Percentiles rank a stretch among this genome's conserved stretches.
Conservation (phyloP, 2,329 filamentous ascomycete species). For the Exophiala sp. region DNA sequence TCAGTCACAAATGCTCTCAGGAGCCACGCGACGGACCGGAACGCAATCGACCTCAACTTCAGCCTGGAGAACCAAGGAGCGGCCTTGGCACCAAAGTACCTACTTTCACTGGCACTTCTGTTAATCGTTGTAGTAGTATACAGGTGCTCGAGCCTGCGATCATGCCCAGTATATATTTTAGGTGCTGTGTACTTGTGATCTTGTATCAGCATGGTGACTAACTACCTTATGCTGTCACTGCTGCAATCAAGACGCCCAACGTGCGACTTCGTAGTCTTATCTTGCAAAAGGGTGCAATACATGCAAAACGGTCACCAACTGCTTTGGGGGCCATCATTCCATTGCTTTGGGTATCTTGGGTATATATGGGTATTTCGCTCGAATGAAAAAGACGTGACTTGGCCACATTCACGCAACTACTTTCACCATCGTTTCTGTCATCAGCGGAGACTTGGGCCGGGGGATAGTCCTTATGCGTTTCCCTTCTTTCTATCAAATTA, state of each 20-base stretch:
- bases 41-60: neutral
- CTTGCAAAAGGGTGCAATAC: constrained; percentile 1
- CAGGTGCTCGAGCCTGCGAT: too few species aligned
- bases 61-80: neutral
- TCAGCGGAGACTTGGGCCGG: neutral
- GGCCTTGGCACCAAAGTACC: constrained; percentile 2
- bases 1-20: constrained; percentile 1
- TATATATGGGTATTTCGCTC: constrained; percentile 6
- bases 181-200: too few species aligned
- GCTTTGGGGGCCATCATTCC: neutral
- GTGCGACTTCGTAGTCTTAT: too few species aligned
- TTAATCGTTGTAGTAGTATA: too few species aligned
- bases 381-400: neutral
- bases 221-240: too few species aligned
- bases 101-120: too few species aligned
- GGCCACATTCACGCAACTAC: neutral
- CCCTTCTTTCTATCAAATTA: neutral
- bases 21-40: neutral
- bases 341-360: constrained; percentile 12
- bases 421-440: neutral
- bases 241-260: too few species aligned
- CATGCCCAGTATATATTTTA: too few species aligned
- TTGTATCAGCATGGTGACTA: too few species aligned
- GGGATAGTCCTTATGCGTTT: neutral
- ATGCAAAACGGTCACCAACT: neutral